A percentile compares a stretch with the other conserved stretches of the same genome.
Evolutionary conservation across 768 basidiomycete genomes (phyloP).

Genomic region (Suillus americanus): DNA sequence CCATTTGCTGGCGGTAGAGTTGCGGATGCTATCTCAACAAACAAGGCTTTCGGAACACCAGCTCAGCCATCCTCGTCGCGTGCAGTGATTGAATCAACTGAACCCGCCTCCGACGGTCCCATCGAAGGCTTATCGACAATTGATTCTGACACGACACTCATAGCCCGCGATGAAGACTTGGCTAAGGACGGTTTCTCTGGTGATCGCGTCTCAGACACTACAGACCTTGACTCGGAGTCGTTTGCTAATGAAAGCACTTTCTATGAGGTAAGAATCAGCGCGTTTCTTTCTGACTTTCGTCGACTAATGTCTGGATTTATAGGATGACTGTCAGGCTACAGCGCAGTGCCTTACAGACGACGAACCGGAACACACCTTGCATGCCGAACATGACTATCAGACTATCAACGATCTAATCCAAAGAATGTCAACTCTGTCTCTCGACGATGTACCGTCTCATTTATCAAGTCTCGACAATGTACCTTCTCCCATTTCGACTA

Average conservation of each 20-base stretch:
- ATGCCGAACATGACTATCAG: not conserved
- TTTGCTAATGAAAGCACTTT: not conserved
- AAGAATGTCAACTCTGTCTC: not conserved
- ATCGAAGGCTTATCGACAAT: not conserved
- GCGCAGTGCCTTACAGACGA: not conserved
- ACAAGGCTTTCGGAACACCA: not conserved
- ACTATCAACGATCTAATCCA: not conserved
- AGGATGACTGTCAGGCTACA: not conserved
- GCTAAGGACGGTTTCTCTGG: not conserved
- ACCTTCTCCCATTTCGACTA: not conserved
- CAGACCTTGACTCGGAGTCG: not conserved
- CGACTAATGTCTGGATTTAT: not conserved
- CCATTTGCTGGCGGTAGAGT: not conserved
- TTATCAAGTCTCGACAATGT: not conserved
- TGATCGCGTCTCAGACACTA: not conserved
- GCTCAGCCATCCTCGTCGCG: not conserved
- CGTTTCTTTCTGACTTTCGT: not conserved
- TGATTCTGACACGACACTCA: not conserved
- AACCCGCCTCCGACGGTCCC: not conserved
- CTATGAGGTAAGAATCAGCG: not conserved
- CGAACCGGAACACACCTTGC: not conserved
- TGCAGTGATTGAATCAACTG: not conserved
- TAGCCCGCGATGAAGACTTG: not conserved
- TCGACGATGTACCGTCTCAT: not conserved
- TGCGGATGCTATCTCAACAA: not conserved